These are phyloP conservation scores for Fusarium decemcellulare DNA, from an alignment of 2,329 filamentous ascomycete genomes.

Conservation along the genomic window DNA sequence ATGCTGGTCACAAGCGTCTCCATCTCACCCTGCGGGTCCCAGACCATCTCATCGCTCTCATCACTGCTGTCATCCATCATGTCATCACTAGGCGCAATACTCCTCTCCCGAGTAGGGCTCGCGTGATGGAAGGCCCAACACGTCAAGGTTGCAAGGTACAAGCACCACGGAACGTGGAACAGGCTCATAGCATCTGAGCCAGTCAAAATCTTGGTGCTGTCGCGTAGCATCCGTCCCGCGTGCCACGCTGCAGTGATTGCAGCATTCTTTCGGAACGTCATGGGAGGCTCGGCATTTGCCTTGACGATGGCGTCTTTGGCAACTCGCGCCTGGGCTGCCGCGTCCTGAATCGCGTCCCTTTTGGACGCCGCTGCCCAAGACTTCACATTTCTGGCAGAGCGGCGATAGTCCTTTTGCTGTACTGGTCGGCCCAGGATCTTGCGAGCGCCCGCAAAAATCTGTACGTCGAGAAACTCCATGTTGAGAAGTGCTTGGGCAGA, in stretches of 20 bases:
- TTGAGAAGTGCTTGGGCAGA: constrained; percentile 69
- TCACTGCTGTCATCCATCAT: constrained; percentile 37
- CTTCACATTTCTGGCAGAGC: constrained; percentile 65
- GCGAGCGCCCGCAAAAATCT: constrained; percentile 72
- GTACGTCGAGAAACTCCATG: constrained; percentile 72
- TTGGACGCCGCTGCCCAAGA: constrained; percentile 58
- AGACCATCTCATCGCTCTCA: constrained; percentile 63
- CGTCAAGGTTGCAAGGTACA: constrained; percentile 71
- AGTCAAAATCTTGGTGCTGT: constrained; percentile 63
- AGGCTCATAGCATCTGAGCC: constrained; percentile 66
- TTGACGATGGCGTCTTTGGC: neutral
- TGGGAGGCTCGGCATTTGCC: neutral
- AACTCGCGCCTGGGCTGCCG: neutral
- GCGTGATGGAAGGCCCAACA: constrained; percentile 71
- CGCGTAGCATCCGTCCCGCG: constrained; percentile 65
- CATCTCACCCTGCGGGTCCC: constrained; percentile 66
- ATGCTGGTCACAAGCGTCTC: constrained; percentile 57
- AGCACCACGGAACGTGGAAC: constrained; percentile 74
- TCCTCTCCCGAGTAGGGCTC: neutral
- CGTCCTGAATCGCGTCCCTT: neutral
- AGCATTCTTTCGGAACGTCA: neutral
- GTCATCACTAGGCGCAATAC: neutral
- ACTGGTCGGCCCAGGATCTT: constrained; percentile 72
- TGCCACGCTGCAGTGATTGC: constrained; percentile 66
- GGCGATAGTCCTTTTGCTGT: constrained; percentile 62